Percentiles rank a stretch among this genome's conserved stretches.
phyloP scores from a whole-genome alignment of 371 early-diverging fungal species.

The Syncephalastrum sp. region DNA sequence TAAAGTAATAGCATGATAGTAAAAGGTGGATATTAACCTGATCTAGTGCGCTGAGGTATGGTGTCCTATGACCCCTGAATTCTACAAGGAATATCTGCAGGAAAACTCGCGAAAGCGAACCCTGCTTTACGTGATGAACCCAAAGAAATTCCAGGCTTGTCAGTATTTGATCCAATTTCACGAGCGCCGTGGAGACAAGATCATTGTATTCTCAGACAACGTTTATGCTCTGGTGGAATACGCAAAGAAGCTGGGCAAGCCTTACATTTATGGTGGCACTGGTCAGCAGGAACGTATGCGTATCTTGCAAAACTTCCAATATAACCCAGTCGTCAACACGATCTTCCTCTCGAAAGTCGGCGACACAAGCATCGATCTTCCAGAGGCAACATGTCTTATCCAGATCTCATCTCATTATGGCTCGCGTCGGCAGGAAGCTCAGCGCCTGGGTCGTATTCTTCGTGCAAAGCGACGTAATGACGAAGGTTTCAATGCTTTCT shows the following conservation, averaged over 20 bases:
- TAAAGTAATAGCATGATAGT: conserved; percentile 3
- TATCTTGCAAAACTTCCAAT: conserved; percentile 94
- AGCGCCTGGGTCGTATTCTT: conserved; percentile 95
- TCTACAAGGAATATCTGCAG: conserved; percentile 94
- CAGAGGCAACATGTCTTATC: conserved; percentile 99
- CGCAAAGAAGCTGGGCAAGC: conserved; percentile 88
- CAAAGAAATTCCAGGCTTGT: conserved; percentile 97
- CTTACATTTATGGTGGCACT: conserved; percentile 98
- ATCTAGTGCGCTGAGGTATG: conserved; percentile 96
- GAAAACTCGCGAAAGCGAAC: conserved; percentile 77
- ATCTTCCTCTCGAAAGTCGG: conserved; percentile 99
- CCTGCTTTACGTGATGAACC: conserved; percentile 97
- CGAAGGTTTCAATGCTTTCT: conserved; percentile 96
- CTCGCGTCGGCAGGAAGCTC: conserved; percentile 99
- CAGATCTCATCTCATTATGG: conserved; percentile 99
- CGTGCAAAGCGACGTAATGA: conserved; percentile 98
- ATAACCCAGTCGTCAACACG: conserved; percentile 93
- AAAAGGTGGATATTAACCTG: conserved; percentile 4
- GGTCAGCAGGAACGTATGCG: conserved; percentile 95
- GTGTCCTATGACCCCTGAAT: conserved; percentile 99
- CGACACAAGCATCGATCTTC: conserved; percentile 99
- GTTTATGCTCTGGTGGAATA: conserved; percentile 97
- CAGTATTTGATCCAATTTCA: conserved; percentile 97
- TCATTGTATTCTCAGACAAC: conserved; percentile 99
- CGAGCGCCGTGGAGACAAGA: conserved; percentile 97